phyloP scores from a whole-genome alignment of 768 basidiomycete species.

The Glaciozyma martinii region DNA sequence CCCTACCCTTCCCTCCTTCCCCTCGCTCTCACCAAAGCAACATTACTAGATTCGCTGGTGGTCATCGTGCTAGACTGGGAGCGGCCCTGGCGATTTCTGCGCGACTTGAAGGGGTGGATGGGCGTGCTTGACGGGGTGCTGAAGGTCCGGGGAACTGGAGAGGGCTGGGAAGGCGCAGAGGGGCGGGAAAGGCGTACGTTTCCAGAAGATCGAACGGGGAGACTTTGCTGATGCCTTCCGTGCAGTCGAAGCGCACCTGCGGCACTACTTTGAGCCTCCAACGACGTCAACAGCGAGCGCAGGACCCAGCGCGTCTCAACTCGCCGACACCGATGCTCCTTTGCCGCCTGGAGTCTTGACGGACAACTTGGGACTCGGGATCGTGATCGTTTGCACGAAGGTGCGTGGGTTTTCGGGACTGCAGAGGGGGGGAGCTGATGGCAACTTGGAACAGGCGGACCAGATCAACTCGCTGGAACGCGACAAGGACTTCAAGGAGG shows the following conservation, averaged over 20 bases:
- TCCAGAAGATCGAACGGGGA: neutral
- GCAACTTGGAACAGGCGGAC: slow-evolving; percentile 25
- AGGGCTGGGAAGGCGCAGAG: slow-evolving; percentile 50
- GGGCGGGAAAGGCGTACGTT: slow-evolving; percentile 68
- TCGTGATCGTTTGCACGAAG: slow-evolving; percentile 83
- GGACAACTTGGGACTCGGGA: slow-evolving; percentile 77
- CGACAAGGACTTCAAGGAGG: slow-evolving; percentile 52
- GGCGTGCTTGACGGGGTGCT: slow-evolving; percentile 70
- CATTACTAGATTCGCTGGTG: slow-evolving; percentile 61
- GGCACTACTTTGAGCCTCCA: slow-evolving; percentile 28
- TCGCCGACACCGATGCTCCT: slow-evolving; percentile 46
- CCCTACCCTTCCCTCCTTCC: slow-evolving; percentile 25
- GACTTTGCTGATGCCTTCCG: neutral
- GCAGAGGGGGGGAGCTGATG: neutral
- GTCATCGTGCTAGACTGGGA: slow-evolving; percentile 93
- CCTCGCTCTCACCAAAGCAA: slow-evolving; percentile 21
- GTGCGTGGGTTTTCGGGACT: slow-evolving; percentile 35
- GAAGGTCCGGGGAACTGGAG: slow-evolving; percentile 1
- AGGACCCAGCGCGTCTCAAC: slow-evolving; percentile 1
- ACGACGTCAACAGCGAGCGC: neutral
- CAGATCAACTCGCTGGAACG: slow-evolving; percentile 32
- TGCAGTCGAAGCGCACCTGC: slow-evolving; percentile 22
- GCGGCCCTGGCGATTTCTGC: slow-evolving; percentile 79
- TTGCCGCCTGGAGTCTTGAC: slow-evolving; percentile 76
- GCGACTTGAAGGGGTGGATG: slow-evolving; percentile 76